phyloP scores from a whole-genome alignment of 2,329 filamentous ascomycete genomes.

The Capronia epimyces region DNA sequence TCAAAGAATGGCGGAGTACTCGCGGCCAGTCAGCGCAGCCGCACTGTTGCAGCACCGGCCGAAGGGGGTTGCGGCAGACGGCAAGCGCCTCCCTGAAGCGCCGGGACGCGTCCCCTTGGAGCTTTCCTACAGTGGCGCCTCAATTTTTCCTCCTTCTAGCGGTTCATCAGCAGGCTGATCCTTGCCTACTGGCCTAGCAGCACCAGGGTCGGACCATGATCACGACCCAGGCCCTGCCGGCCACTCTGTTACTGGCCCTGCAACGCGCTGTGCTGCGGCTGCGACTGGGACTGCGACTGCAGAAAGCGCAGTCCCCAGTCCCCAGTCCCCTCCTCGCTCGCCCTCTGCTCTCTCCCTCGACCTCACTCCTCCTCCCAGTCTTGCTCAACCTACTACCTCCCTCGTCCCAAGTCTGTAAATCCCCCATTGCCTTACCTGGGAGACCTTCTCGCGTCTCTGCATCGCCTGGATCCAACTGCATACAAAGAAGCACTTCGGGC shows the following conservation, averaged over 20 bases:
- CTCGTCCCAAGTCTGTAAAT: neutral
- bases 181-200: neutral
- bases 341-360: neutral
- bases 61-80: conserved; percentile 5
- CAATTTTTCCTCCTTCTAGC: neutral
- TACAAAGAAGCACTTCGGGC: neutral
- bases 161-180: neutral
- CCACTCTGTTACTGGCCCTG: too few relatives aligned
- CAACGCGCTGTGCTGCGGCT: neutral
- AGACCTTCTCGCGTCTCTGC: neutral
- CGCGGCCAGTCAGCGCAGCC: too few relatives aligned
- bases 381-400: neutral
- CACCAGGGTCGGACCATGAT: too few relatives aligned
- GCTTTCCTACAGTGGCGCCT: neutral
- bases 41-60: too few relatives aligned
- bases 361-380: neutral
- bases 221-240: too few relatives aligned
- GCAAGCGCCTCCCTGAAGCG: conserved; percentile 17
- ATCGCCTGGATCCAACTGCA: neutral
- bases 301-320: conserved; percentile 2
- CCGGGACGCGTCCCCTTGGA: neutral
- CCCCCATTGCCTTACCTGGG: conserved; percentile 1
- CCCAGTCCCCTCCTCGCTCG: neutral
- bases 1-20: too few relatives aligned
- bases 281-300: neutral